Percentiles rank a stretch among this genome's conserved stretches.
phyloP scores from a whole-genome alignment of 305 asterid species.

The Coffea humblotiana region DNA sequence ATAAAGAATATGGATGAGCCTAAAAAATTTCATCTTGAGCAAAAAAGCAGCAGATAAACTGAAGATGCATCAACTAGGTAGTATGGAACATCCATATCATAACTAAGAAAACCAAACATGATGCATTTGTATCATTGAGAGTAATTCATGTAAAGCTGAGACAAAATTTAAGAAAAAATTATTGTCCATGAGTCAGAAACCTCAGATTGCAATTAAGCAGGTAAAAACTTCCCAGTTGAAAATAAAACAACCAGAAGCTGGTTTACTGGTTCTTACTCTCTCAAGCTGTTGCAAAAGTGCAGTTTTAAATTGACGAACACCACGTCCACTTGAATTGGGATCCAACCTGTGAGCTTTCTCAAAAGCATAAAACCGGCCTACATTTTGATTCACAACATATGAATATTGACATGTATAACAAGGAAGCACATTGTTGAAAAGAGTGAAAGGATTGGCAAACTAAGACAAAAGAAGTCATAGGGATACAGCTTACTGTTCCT shows the following conservation, averaged over 20 bases:
- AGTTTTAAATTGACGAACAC: slow-evolving; percentile 98
- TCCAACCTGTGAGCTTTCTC: slow-evolving; percentile 97
- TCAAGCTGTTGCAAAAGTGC: slow-evolving; percentile 97
- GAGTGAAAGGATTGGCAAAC: not conserved
- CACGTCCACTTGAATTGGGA: slow-evolving; percentile 97
- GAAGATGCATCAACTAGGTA: not conserved
- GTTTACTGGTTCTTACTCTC: slow-evolving; percentile 54
- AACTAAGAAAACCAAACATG: not conserved
- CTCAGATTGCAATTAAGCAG: not conserved
- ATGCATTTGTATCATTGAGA: not conserved
- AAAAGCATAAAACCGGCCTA: slow-evolving; percentile 98
- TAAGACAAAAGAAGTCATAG: not conserved
- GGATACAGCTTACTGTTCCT: not conserved
- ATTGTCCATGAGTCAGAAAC: not conserved
- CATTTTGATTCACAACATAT: slow-evolving; percentile 21
- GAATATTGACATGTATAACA: not conserved
- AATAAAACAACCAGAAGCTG: slow-evolving; percentile 9
- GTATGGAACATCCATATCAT: not conserved
- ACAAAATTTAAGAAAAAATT: not conserved
- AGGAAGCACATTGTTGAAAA: not conserved
- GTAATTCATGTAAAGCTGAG: not conserved
- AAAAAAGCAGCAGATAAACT: not conserved
- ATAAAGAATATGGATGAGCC: not conserved
- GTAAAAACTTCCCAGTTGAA: not conserved
- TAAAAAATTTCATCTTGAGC: not conserved